These are phyloP conservation scores for Angomonas ambiguus DNA, from an alignment of 208 protist species.

Conservation along the genomic window DNA sequence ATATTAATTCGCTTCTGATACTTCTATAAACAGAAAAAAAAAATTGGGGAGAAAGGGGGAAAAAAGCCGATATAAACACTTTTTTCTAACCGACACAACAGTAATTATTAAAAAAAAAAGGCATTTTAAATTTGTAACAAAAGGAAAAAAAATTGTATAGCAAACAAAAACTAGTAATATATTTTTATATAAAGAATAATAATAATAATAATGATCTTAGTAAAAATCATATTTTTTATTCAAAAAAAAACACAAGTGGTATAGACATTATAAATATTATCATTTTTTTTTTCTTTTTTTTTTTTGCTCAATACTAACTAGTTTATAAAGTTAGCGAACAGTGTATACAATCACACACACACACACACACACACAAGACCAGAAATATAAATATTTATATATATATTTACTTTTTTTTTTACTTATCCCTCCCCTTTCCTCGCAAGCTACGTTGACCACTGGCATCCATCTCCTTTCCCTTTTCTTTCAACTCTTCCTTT, in stretches of 20 bases:
- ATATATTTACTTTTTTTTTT: constrained; percentile 11
- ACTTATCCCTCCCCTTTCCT: neutral
- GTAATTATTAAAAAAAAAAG: constrained; percentile 4
- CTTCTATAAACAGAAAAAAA: neutral
- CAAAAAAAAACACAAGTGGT: neutral
- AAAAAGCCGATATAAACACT: constrained; percentile 7
- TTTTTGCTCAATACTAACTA: neutral
- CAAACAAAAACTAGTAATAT: constrained; percentile 13
- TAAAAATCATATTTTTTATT: neutral
- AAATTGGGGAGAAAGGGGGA: neutral
- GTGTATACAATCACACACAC: too few relatives aligned
- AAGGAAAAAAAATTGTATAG: constrained; percentile 2
- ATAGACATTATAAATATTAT: neutral
- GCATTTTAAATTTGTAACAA: neutral
- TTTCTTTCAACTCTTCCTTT: constrained; percentile 28
- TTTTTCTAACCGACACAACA: neutral
- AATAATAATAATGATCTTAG: too few relatives aligned
- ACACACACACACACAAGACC: too few relatives aligned
- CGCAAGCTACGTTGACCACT: too few relatives aligned
- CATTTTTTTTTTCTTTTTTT: constrained; percentile 7
- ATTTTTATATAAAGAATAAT: too few relatives aligned
- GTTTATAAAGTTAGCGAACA: neutral
- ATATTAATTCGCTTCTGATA: too few relatives aligned
- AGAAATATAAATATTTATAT: too few relatives aligned
- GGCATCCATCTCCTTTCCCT: constrained; percentile 39